A percentile compares a stretch with the other conserved stretches of the same genome.
These are phyloP conservation scores for Smittium culicis DNA, from an alignment of 371 early-diverging fungal genomes.

Conservation along the genomic window DNA sequence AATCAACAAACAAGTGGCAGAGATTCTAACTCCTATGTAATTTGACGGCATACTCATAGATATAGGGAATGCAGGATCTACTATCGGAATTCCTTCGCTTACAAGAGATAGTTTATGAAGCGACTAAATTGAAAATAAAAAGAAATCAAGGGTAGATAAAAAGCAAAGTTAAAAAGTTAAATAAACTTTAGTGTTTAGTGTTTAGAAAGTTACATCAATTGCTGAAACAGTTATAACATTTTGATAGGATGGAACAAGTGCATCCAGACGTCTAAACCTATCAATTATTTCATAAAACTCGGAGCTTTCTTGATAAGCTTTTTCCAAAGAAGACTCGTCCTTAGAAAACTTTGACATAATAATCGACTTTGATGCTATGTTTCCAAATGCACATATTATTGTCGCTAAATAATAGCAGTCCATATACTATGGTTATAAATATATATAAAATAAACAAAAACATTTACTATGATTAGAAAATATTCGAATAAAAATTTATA, in stretches of 20 bases:
- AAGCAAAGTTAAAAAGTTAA: too few species aligned
- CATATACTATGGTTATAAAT: conserved; percentile 38
- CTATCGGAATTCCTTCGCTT: not conserved
- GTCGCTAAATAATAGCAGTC: conserved; percentile 66
- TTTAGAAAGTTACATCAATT: conserved; percentile 34
- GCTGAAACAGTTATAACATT: conserved; percentile 69
- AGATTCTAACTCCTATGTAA: conserved; percentile 5
- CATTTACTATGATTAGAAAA: not conserved
- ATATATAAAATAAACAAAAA: not conserved
- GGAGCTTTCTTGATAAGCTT: conserved; percentile 13
- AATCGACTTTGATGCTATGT: conserved; percentile 16
- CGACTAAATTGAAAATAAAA: conserved; percentile 5
- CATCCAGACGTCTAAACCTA: conserved; percentile 61
- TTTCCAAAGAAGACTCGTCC: not conserved
- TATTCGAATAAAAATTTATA: too few species aligned
- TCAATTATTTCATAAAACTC: conserved; percentile 57
- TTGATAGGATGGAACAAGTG: conserved; percentile 69
- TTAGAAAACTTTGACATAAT: not conserved
- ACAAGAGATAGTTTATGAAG: conserved; percentile 2
- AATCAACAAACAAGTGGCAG: not conserved
- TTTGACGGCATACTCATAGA: not conserved
- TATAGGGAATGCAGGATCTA: conserved; percentile 5
- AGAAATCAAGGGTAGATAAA: too few species aligned
- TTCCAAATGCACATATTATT: conserved; percentile 53
- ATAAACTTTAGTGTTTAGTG: too few species aligned